These are phyloP conservation scores for Calonectria henricotiae DNA, from an alignment of 2,329 filamentous ascomycete genomes.

Conservation along the genomic window DNA sequence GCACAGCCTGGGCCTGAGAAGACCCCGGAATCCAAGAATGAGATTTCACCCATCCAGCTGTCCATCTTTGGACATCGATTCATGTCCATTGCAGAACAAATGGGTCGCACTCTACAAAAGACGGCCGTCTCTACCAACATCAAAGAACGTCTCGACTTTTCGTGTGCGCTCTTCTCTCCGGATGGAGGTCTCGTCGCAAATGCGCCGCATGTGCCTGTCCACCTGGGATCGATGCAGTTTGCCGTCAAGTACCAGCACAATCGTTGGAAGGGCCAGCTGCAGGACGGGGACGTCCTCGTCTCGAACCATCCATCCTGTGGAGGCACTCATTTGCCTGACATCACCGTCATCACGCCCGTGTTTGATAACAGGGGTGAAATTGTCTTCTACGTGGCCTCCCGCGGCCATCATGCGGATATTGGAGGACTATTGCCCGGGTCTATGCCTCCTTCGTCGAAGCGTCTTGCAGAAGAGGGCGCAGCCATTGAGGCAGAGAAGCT, in stretches of 20 bases:
- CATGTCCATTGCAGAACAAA: conserved; percentile 89
- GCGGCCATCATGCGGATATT: conserved; percentile 64
- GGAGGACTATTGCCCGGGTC: conserved; percentile 87
- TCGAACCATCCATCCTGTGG: conserved; percentile 58
- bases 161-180: conserved; percentile 83
- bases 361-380: conserved; percentile 57
- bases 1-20: conserved; percentile 16
- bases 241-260: conserved; percentile 80
- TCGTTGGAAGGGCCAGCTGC: conserved; percentile 73
- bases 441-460: conserved; percentile 84
- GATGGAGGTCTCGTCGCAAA: conserved; percentile 83
- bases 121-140: conserved; percentile 85
- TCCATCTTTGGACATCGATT: conserved; percentile 86
- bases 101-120: conserved; percentile 86
- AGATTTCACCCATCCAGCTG: conserved; percentile 80
- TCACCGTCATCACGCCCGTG: conserved; percentile 74
- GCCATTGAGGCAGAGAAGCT: conserved; percentile 79
- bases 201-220: conserved; percentile 83
- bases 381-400: conserved; percentile 53
- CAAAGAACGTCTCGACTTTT: conserved; percentile 87
- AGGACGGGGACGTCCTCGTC: conserved; percentile 58
- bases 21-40: conserved; percentile 35
- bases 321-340: conserved; percentile 60
- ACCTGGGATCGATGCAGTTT: conserved; percentile 86
- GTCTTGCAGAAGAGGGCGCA: conserved; percentile 77